These are phyloP conservation scores for Poa annua DNA, from an alignment of 176 grass and related monocot species.

Conservation along the genomic window DNA sequence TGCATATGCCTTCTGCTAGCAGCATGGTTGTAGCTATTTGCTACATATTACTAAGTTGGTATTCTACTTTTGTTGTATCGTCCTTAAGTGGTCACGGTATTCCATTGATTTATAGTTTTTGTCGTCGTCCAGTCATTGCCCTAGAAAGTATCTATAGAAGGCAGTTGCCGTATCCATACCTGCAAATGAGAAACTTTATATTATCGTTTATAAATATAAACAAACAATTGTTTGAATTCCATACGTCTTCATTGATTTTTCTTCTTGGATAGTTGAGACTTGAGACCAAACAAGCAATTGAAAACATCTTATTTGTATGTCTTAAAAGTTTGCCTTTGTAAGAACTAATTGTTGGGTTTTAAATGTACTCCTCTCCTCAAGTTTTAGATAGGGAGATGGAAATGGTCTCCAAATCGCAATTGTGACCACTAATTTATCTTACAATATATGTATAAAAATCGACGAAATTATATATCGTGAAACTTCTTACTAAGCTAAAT, in stretches of 20 bases:
- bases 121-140: neutral
- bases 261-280: neutral
- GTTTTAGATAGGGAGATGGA: neutral
- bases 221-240: slow-evolving; percentile 1
- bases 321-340: neutral
- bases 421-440: neutral
- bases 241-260: neutral
- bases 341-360: neutral
- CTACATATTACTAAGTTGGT: neutral
- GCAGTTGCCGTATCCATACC: neutral
- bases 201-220: neutral
- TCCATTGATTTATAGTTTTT: neutral
- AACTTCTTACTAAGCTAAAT: neutral
- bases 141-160: neutral
- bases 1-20: neutral
- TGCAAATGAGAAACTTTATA: neutral
- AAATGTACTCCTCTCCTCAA: neutral
- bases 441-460: neutral
- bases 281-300: neutral
- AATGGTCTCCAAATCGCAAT: neutral
- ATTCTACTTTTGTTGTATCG: neutral
- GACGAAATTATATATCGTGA: neutral
- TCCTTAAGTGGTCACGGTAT: neutral
- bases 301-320: neutral
- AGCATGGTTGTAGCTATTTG: neutral